These are phyloP conservation scores for Mortierella antarctica DNA, from an alignment of 192 early-diverging fungal genomes.

Conservation along the genomic window DNA sequence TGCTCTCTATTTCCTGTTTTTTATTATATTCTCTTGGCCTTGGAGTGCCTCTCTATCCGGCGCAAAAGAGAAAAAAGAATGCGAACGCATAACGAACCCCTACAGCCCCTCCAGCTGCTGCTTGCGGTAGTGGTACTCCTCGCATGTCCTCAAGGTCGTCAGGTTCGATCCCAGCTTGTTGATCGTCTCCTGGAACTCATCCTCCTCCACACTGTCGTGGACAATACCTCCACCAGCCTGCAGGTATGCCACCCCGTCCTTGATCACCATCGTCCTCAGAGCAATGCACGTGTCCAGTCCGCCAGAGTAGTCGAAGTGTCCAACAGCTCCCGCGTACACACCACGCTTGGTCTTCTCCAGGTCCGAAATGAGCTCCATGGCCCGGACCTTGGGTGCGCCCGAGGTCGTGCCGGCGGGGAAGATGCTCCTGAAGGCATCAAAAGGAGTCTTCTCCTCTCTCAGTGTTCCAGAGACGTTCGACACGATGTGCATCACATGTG, in stretches of 20 bases:
- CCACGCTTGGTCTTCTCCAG: slow-evolving; percentile 95
- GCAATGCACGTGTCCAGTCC: slow-evolving; percentile 98
- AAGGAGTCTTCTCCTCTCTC: slow-evolving; percentile 88
- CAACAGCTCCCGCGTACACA: slow-evolving; percentile 89
- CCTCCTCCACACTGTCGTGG: slow-evolving; percentile 90
- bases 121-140: slow-evolving; percentile 77
- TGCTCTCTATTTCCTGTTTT: no score
- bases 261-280: slow-evolving; percentile 98
- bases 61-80: no score
- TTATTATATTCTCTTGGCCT: no score
- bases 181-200: slow-evolving; percentile 97
- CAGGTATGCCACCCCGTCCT: slow-evolving; percentile 93
- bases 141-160: slow-evolving; percentile 87
- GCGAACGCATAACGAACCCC: neutral
- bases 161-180: slow-evolving; percentile 95
- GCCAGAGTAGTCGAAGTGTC: slow-evolving; percentile 94
- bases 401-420: slow-evolving; percentile 98
- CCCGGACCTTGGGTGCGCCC: slow-evolving; percentile 98
- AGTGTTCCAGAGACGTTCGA: slow-evolving; percentile 92
- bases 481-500: slow-evolving; percentile 99
- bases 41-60: no score
- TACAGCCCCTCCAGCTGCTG: slow-evolving; percentile 63
- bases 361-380: slow-evolving; percentile 94
- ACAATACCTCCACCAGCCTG: slow-evolving; percentile 98
- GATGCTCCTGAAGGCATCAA: slow-evolving; percentile 96